phyloP scores from a whole-genome alignment of 2,329 filamentous ascomycete genomes.

The Botrytis byssoidea region DNA sequence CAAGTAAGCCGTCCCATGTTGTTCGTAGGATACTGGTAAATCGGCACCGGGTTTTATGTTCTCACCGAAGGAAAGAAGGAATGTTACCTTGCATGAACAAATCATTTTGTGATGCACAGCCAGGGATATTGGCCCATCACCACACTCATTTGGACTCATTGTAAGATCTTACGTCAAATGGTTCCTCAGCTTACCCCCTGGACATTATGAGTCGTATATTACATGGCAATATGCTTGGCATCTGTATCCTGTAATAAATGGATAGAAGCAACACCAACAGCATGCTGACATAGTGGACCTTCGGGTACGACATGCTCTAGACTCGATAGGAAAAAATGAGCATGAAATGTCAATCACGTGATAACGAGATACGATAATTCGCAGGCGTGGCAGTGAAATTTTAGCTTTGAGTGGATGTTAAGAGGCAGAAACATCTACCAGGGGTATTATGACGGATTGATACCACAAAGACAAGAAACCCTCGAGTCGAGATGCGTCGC shows the following conservation, averaged over 20 bases:
- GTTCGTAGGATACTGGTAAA: background rate
- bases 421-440: background rate
- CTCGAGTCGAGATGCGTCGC: background rate
- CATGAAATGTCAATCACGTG: background rate
- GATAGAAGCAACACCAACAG: background rate
- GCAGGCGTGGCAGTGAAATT: background rate
- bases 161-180: background rate
- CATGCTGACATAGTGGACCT: background rate
- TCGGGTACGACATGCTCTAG: background rate
- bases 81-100: slow-evolving; percentile 11
- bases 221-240: background rate
- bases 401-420: background rate
- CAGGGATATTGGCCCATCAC: background rate
- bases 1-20: background rate
- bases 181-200: background rate
- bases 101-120: background rate
- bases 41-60: background rate
- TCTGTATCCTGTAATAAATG: background rate
- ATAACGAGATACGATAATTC: background rate
- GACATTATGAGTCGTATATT: background rate
- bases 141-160: slow-evolving; percentile 2
- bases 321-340: background rate
- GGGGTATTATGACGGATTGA: no score
- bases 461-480: background rate
- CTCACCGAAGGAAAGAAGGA: background rate